Conservation (phyloP, 805 yeast genomes). For the Yarrowia phangngaensis region DNA sequence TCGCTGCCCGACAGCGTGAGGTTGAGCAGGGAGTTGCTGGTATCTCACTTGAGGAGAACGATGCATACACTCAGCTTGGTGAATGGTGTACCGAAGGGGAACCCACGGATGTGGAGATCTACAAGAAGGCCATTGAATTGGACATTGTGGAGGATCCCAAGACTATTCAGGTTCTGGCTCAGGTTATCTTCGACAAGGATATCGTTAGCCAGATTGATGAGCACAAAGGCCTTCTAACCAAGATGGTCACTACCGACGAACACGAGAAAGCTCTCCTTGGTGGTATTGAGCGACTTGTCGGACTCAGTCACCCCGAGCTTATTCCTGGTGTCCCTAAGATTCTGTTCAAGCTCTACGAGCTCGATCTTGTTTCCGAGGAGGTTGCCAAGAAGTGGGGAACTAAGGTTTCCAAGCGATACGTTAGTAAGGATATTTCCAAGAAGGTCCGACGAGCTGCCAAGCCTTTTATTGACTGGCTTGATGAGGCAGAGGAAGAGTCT, state of each 20-base stretch:
- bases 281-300: constrained; percentile 91
- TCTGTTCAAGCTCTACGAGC: constrained; percentile 73
- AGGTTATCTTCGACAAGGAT: constrained; percentile 69
- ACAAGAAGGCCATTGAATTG: constrained; percentile 79
- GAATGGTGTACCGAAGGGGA: constrained; percentile 76
- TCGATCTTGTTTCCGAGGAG: constrained; percentile 81
- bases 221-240: constrained; percentile 79
- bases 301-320: constrained; percentile 70
- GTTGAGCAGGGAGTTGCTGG: constrained; percentile 55
- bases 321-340: constrained; percentile 75
- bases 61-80: constrained; percentile 72
- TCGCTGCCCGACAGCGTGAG: constrained; percentile 83
- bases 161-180: constrained; percentile 88
- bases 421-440: constrained; percentile 85
- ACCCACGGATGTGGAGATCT: constrained; percentile 81
- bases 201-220: constrained; percentile 66
- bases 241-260: constrained; percentile 58
- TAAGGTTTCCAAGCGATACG: constrained; percentile 86
- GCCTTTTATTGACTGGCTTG: constrained; percentile 91
- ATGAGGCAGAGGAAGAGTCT: constrained; percentile 83
- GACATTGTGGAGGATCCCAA: constrained; percentile 67
- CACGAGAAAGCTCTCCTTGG: constrained; percentile 90
- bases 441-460: constrained; percentile 95
- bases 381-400: constrained; percentile 80
- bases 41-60: constrained; percentile 41